Evolutionary conservation across 345 rosid species (phyloP), one percentile per base, ranked within the genome.

Genomic region (Pistacia integerrima): DNA sequence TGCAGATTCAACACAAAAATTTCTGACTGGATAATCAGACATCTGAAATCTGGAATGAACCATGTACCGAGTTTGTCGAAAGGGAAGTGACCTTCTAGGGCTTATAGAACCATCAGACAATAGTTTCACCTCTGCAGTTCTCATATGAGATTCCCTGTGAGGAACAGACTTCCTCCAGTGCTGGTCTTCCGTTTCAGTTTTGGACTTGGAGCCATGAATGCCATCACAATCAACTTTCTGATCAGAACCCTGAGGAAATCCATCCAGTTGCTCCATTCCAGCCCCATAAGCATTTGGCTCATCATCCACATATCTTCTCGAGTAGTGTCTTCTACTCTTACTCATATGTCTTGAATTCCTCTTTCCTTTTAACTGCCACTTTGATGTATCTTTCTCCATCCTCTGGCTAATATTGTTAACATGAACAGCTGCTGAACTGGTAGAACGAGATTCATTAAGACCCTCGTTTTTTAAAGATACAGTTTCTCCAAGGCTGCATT

Each of bases 301-400:
- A 73, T 82, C 91, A 67, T 83, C 86, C 54, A 76, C 67, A 69
- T 76, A 82, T 83, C 88, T 91, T 76, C 85, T 86, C 8, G 78
- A 79, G 75, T 84, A 83, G 58, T 82, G 93, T 80, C 88, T 88
- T 79, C 88, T 88, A 82, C 64, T 90, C 83, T 90, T 90, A 78
- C 88, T 86, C 79, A 62, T 86, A 67, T 89, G 90, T 83, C 98
- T 94, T 2, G 89, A 92, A 73, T 96, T 96, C 85, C 99, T 89
- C 90, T 96, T 96, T 80, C 98, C 90, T 87, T 96, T 96, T 35
- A 78, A 85, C 83, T 89, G 97, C 99, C 99, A 96, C 82, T 91
- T 87, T n/a, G 97, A 89, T 61, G 91, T 79, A 69, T 73, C 91
- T 79, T 84, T 89, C 87, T 88, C 94, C 72, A 82, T 87, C 80